A percentile compares a stretch with the other conserved stretches of the same genome.
Conservation (phyloP, 2,329 filamentous ascomycete genomes). For the Aspergillus brunneoviolaceus region DNA sequence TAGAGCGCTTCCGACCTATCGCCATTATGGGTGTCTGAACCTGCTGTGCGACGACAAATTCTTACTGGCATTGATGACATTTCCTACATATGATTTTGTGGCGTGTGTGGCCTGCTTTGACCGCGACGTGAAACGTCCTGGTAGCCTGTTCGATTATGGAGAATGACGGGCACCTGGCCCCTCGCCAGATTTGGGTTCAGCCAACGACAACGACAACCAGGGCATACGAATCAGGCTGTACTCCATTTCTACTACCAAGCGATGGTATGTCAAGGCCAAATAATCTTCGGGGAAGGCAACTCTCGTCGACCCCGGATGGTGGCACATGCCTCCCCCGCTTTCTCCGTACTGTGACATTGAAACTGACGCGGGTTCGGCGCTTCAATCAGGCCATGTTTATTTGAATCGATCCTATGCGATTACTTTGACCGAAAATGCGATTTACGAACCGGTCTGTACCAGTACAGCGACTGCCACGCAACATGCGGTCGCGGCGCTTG, state of each 20-base stretch:
- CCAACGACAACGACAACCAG: constrained; percentile 39
- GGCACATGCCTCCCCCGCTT: neutral
- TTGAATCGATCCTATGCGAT: constrained; percentile 44
- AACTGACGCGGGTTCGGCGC: constrained; percentile 8
- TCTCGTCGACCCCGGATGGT: neutral
- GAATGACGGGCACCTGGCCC: constrained; percentile 33
- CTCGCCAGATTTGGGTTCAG: constrained; percentile 44
- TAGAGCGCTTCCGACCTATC: neutral
- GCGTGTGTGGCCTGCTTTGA: constrained; percentile 17
- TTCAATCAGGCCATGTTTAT: constrained; percentile 39
- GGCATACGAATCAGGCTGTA: constrained; percentile 52
- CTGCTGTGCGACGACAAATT: neutral
- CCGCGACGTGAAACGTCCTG: constrained; percentile 15
- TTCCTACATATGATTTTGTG: constrained; percentile 14
- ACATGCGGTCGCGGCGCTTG: constrained; percentile 55
- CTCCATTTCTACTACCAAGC: constrained; percentile 62
- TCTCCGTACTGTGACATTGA: neutral
- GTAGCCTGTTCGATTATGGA: constrained; percentile 31
- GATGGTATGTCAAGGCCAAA: constrained; percentile 44
- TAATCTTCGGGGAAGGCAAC: constrained; percentile 5
- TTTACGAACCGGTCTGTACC: constrained; percentile 53
- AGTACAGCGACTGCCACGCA: constrained; percentile 32
- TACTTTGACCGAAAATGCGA: constrained; percentile 49
- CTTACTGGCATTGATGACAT: constrained; percentile 7
- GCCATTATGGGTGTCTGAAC: neutral